Base-by-base conservation (phyloP, 768 basidiomycete genomes). In the Kwoniella mangroviensis region DNA sequence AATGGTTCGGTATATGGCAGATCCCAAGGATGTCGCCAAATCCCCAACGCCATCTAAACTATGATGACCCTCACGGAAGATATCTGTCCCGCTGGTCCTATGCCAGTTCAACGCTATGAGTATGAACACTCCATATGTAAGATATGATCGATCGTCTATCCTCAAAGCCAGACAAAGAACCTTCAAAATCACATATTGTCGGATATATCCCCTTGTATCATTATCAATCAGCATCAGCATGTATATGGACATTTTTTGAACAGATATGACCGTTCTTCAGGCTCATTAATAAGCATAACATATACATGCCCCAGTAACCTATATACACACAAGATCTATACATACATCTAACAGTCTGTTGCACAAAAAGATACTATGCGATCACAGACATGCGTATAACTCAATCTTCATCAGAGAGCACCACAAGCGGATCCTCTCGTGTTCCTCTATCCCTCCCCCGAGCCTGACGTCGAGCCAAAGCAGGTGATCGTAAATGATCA, bases 1-100 rank as follows among this genome's bases (percentile, higher is more conserved):
- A 84, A 98, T 98, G 95, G 95, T 84, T 6, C 76, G 79, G 45
- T 83, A 83, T 65, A 68, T 80, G 62, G 60, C 67, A 13, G 67
- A 75, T 21, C 70, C 77, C 43, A 45, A 28, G n/a, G 41, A 56
- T 21, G 34, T 59, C n/a, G 51, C 69, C 2, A 67, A 64, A 68
- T 56, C 69, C 34, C 21, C 71, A 10, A 64, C 67, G 7, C 26
- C 63, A 4, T 66, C 69, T 4, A 54, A 56, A 52, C 34, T 68
- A 19, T 71, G 51, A 59, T 53, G 53, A n/a, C 21, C 59, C 24
- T 12, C 45, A n/a, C 45, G 17, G 5, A 19, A 5, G 6, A 34
- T 4, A 6, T 34, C 6, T 34, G n/a, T n/a, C n/a, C n/a, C n/a
- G n/a, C n/a, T n/a, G n/a, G n/a, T n/a, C n/a, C n/a, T n/a, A n/a